Percentiles rank a stretch among this genome's conserved stretches.
These are phyloP conservation scores for Microcos paniculata DNA, from an alignment of 345 rosid species.

Conservation along the genomic window DNA sequence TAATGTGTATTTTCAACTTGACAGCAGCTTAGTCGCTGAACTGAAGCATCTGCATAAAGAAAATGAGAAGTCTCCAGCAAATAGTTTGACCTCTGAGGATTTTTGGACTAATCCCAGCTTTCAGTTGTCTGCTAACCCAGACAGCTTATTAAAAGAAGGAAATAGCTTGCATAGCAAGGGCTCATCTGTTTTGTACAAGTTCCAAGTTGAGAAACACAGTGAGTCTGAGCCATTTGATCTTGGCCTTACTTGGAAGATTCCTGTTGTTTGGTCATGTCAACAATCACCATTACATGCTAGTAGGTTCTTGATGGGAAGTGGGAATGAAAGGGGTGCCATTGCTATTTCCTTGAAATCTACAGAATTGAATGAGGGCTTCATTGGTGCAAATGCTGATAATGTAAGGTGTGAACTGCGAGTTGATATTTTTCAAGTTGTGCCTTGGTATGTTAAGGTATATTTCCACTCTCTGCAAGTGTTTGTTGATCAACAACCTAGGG, in stretches of 20 bases:
- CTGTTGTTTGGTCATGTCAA: slow-evolving; percentile 67
- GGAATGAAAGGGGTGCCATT: slow-evolving; percentile 95
- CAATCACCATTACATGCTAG: slow-evolving; percentile 71
- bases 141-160: slow-evolving; percentile 54
- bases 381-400: slow-evolving; percentile 15
- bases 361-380: slow-evolving; percentile 30
- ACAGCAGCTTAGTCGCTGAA: slow-evolving; percentile 43
- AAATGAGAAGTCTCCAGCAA: slow-evolving; percentile 24
- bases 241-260: slow-evolving; percentile 70
- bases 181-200: slow-evolving; percentile 49
- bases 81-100: slow-evolving; percentile 25
- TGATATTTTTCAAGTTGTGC: slow-evolving; percentile 88
- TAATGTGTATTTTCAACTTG: slow-evolving; percentile 73
- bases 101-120: slow-evolving; percentile 38
- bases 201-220: slow-evolving; percentile 54
- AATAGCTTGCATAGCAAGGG: slow-evolving; percentile 25
- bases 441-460: slow-evolving; percentile 94
- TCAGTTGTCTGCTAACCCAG: slow-evolving; percentile 64
- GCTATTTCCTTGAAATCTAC: slow-evolving; percentile 78
- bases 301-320: slow-evolving; percentile 97
- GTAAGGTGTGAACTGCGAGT: slow-evolving; percentile 54
- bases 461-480: slow-evolving; percentile 69
- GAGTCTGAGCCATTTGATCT: slow-evolving; percentile 65
- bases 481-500: slow-evolving; percentile 63
- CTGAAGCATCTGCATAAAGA: slow-evolving; percentile 34